Base-by-base conservation (phyloP, 306 rosid species). In the Quercus ilex region DNA sequence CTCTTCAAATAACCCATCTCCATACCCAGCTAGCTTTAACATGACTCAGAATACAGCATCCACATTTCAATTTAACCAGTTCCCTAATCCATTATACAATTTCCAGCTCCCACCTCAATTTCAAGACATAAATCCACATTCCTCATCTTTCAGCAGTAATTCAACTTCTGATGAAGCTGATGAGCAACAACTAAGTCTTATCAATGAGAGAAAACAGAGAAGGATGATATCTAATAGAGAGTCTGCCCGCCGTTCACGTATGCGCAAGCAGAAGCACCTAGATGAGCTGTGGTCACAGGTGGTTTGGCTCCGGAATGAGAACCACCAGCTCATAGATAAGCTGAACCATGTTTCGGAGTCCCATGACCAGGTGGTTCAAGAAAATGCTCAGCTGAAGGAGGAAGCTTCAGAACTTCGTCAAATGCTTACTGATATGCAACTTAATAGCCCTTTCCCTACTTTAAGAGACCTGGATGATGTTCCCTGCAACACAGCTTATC, bases 201-300 rank as follows among this genome's bases (percentile, higher is more conserved):
- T 87, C 83, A 87, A 81, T 6, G 99, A 95, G 85, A 88, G 99
- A 78, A 95, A 90, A 49, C 96, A 91, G 35, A 78, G 99, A 43
- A 80, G 99, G 83, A 95, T 91, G 98, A 90, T 95, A 85, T 95
- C 99, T 0, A 95, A 95, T 78, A 74, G 99, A n/a, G 99, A 95
- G 41, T 95, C 99, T 0, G 99, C 99, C 0, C 92, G 99, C 3
- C 67, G 99, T 9, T 95, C 99, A 0, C 89, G 99, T 3, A 92
- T 92, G 93, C 88, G 99, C 63, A 95, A 93, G 88, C 98, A 95
- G 81, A 91, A 80, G 69, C 98, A 95, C 83, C 90, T 95, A 30
- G 98, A 95, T 77, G 99, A 95, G 79, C 91, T 95, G 4, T 95
- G 99, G 97, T 93, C 97, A 6, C 99, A 95, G 76, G 97, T 93